Evolutionary conservation across 805 yeast genomes (phyloP), one percentile per base, ranked within the genome.

Genomic region (Ogataea zsoltii): DNA sequence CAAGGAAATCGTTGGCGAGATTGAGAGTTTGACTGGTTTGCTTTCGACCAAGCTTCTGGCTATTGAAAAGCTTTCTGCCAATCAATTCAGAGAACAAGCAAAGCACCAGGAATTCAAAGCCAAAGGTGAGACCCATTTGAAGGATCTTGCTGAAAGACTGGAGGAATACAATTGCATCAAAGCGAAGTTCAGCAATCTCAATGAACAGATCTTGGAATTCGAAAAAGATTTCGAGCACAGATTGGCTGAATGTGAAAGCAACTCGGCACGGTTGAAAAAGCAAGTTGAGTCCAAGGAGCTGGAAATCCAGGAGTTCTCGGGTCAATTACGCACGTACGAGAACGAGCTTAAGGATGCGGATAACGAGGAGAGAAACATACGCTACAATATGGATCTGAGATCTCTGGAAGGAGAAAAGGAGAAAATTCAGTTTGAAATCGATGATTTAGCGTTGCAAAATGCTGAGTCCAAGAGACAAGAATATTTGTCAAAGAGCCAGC

Each of bases 291-390:
- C 54, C 3, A 46, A 70, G 1, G 75, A 72, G 35, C 39, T 41
- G 2, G 54, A 62, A 17, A 59, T 71, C 1, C 53, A 61, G 2
- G 44, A 52, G 1, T 41, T 62, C 1, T 66, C 61, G 11, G 46
- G 80, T 52, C 66, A 73, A 21, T 77, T 80, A 55, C 79, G 84
- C 80, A 80, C 77, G 50, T 67, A 85, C 40, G 88, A 84, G 62
- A 61, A 77, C 7, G 74, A 74, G 44, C 51, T 33, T 45, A 49
- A 47, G n/a, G 85, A 86, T 50, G 76, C 86, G 1, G 74, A 75
- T 26, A 77, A 75, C 42, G 77, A 80, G 40, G 82, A 84, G 54
- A 76, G 88, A 25, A 80, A 80, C 45, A 67, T 88, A 48, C 68
- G 54, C 53, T 77, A 33, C 65, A 70, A 41, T 50, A 59, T 43